phyloP scores from a whole-genome alignment of 345 rosid species.

The Citrus trifoliata region DNA sequence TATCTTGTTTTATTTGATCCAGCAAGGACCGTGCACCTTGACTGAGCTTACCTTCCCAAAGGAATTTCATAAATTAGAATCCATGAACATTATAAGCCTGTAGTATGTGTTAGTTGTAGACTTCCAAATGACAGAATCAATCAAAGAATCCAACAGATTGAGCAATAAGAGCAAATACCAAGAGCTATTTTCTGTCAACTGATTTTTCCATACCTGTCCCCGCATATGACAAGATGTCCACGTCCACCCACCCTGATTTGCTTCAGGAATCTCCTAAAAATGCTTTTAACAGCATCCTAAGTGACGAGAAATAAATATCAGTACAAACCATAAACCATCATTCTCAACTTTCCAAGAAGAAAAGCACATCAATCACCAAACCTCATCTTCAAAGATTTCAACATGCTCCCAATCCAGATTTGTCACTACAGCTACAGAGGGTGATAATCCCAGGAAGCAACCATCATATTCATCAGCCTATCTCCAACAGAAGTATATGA shows the following conservation, averaged over 20 bases:
- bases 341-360: neutral
- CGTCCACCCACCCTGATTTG: slow-evolving; percentile 24
- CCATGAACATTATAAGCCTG: neutral
- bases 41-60: slow-evolving; percentile 17
- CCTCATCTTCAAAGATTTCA: slow-evolving; percentile 32
- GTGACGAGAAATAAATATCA: neutral
- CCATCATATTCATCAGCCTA: slow-evolving; percentile 43
- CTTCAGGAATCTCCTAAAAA: slow-evolving; percentile 24
- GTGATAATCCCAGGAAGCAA: slow-evolving; percentile 34
- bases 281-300: slow-evolving; percentile 20
- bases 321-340: neutral
- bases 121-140: neutral
- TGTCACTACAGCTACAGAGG: slow-evolving; percentile 32
- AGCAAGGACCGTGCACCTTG: slow-evolving; percentile 17
- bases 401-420: slow-evolving; percentile 41
- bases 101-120: neutral
- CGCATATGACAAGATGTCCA: slow-evolving; percentile 31
- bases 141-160: neutral
- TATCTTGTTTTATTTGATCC: slow-evolving; percentile 10
- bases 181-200: neutral
- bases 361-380: slow-evolving; percentile 11
- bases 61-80: slow-evolving; percentile 13
- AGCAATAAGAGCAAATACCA: neutral
- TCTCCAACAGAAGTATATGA: neutral
- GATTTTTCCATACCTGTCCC: slow-evolving; percentile 19